Conservation (phyloP, 257 asterid genomes). For the Echium plantagineum region DNA sequence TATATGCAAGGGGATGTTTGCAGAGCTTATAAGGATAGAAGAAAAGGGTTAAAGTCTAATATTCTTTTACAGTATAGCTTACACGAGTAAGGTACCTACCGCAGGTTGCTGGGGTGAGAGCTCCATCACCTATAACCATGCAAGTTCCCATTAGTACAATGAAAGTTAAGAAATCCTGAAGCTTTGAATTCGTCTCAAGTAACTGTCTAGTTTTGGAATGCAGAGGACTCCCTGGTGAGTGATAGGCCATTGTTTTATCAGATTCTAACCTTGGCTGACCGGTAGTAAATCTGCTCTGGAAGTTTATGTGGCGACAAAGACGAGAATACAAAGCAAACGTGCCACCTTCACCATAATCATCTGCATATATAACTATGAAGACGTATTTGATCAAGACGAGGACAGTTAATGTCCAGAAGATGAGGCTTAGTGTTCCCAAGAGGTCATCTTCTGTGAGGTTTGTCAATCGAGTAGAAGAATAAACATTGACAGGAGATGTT, state of each 20-base stretch:
- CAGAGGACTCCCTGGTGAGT: slow-evolving; percentile 22
- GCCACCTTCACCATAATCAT: slow-evolving; percentile 83
- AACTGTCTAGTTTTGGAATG: slow-evolving; percentile 32
- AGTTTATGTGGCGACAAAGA: slow-evolving; percentile 37
- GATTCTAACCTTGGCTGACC: slow-evolving; percentile 27
- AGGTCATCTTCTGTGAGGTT: slow-evolving; percentile 49
- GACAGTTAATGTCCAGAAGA: slow-evolving; percentile 55
- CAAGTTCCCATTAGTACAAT: slow-evolving; percentile 61
- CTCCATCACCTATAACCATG: slow-evolving; percentile 84
- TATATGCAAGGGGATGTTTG: too few species aligned
- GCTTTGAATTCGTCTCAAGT: slow-evolving; percentile 34
- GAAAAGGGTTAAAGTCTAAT: background rate
- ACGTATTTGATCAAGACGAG: slow-evolving; percentile 53
- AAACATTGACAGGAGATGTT: slow-evolving; percentile 66
- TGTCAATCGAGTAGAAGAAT: slow-evolving; percentile 40
- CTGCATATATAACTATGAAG: slow-evolving; percentile 50
- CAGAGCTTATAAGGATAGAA: background rate
- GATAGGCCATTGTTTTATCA: slow-evolving; percentile 16
- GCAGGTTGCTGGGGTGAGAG: slow-evolving; percentile 72
- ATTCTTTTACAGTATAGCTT: background rate
- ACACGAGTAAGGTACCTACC: slow-evolving; percentile 19
- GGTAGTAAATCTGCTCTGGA: slow-evolving; percentile 32
- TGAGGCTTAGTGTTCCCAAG: slow-evolving; percentile 57
- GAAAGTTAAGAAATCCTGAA: slow-evolving; percentile 37
- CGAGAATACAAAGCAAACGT: slow-evolving; percentile 67